Conservation (phyloP, 2,329 filamentous ascomycete genomes). For the Penicillium sp. region DNA sequence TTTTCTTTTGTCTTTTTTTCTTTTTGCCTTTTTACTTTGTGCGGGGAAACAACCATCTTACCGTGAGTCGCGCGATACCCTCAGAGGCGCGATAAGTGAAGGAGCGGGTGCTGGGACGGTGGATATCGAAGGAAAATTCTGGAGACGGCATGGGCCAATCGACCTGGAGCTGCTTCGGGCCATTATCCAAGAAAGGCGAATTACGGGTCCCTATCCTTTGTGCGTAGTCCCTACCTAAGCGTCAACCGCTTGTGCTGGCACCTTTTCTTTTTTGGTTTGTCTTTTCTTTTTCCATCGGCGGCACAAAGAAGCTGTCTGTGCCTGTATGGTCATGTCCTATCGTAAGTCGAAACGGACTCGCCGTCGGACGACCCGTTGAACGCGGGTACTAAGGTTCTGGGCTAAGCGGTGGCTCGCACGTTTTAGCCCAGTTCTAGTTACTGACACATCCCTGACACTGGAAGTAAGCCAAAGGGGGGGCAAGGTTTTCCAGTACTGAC, state of each 20-base stretch:
- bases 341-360: slow-evolving; percentile 1
- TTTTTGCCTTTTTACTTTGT: slow-evolving; percentile 1
- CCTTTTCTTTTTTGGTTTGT: not conserved
- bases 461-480: no score
- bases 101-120: not conserved
- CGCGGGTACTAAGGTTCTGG: not conserved
- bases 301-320: no score
- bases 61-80: no score
- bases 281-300: not conserved
- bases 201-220: not conserved
- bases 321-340: not conserved
- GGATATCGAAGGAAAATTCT: no score
- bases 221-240: no score
- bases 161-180: not conserved
- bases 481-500: no score
- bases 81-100: slow-evolving; percentile 6
- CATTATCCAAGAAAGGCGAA: not conserved
- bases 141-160: not conserved
- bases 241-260: no score
- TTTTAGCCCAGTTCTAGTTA: no score
- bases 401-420: no score
- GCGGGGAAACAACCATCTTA: slow-evolving; percentile 6
- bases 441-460: no score
- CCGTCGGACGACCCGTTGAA: slow-evolving; percentile 15
- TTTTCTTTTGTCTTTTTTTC: not conserved